phyloP scores from a whole-genome alignment of 805 yeast genomes.

The Lachancea thermotolerans region DNA sequence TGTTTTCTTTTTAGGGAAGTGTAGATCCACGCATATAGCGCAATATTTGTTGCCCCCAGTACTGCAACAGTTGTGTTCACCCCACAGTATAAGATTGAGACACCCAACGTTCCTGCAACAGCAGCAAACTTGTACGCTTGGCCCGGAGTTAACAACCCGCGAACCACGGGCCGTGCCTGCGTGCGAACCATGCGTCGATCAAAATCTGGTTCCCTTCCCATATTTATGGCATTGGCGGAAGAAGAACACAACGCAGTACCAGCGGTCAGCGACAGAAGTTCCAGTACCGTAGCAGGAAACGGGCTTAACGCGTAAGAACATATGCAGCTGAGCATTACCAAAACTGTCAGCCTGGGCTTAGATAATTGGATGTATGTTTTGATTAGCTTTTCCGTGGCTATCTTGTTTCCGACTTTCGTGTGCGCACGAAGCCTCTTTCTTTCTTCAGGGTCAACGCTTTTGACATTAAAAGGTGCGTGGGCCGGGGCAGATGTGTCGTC shows the following conservation, averaged over 20 bases:
- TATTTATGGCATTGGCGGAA: conserved; percentile 93
- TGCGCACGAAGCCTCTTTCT: conserved; percentile 12
- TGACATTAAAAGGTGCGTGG: conserved; percentile 49
- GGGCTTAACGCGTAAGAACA: conserved; percentile 94
- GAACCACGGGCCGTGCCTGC: conserved; percentile 80
- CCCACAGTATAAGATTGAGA: conserved; percentile 60
- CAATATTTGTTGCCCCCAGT: conserved; percentile 75
- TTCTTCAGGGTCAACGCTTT: conserved; percentile 30
- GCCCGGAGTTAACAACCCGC: conserved; percentile 64
- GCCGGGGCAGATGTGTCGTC: conserved; percentile 16
- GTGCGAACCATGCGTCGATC: conserved; percentile 87
- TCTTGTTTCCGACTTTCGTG: conserved; percentile 13
- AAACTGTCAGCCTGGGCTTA: conserved; percentile 80
- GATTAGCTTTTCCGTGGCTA: conserved; percentile 18
- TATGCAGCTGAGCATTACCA: conserved; percentile 86
- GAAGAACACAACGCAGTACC: conserved; percentile 90
- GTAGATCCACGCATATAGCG: conserved; percentile 81
- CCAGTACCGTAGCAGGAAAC: conserved; percentile 61
- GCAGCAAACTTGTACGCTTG: conserved; percentile 83
- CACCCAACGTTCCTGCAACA: conserved; percentile 63
- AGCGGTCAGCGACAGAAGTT: conserved; percentile 62
- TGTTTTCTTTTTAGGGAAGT: conserved; percentile 82
- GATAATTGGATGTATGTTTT: conserved; percentile 67
- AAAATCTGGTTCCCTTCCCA: conserved; percentile 92
- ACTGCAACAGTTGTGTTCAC: conserved; percentile 81